phyloP scores from a whole-genome alignment of 75 land plant genomes.

The Picea glauca region DNA sequence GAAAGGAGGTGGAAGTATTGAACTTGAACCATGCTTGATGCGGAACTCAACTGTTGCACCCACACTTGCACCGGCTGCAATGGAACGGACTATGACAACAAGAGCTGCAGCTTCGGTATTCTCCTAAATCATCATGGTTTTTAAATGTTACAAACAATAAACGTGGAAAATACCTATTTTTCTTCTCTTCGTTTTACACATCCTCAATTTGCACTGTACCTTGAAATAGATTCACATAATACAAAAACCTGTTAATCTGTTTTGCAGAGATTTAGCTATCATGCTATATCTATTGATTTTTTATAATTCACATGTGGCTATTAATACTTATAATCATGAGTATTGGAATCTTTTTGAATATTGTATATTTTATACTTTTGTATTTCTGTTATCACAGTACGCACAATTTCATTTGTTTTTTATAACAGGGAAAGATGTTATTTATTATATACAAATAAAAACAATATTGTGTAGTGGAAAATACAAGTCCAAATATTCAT shows the following conservation, averaged over 20 bases:
- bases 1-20: conserved; percentile 85
- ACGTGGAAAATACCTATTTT: conserved; percentile 2
- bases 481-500: no score
- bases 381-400: neutral
- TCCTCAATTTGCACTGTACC: neutral
- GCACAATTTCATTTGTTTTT: no score
- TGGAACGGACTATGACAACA: conserved; percentile 96
- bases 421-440: no score
- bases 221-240: neutral
- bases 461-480: no score
- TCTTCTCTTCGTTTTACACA: neutral
- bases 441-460: no score
- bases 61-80: conserved; percentile 95
- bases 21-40: conserved; percentile 85
- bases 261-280: neutral
- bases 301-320: neutral
- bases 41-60: conserved; percentile 85
- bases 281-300: neutral
- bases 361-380: neutral
- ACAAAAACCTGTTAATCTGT: neutral
- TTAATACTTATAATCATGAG: neutral
- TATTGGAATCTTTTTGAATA: neutral
- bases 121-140: neutral
- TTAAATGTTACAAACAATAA: neutral
- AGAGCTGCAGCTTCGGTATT: conserved; percentile 97